Conservation (phyloP, 768 basidiomycete species). For the Mycena filopes region DNA sequence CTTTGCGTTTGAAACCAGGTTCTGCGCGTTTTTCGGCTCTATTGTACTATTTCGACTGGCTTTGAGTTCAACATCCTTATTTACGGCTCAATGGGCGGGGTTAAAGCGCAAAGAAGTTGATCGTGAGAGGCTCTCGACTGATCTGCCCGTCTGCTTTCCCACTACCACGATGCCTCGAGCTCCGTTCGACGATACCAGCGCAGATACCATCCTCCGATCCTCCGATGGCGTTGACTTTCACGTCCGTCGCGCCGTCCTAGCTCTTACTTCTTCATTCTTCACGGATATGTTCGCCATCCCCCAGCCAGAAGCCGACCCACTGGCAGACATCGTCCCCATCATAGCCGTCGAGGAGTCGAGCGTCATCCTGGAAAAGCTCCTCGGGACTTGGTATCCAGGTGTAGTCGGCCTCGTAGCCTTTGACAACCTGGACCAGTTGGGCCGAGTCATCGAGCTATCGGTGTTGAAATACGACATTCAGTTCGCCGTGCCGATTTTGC, state of each 20-base stretch:
- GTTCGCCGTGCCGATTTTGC: neutral
- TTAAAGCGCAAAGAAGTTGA: too few relatives aligned
- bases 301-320: conserved; percentile 22
- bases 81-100: too few relatives aligned
- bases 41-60: too few relatives aligned
- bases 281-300: conserved; percentile 39
- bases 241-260: conserved; percentile 34
- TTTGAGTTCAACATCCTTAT: too few relatives aligned
- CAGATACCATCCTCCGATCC: conserved; percentile 1
- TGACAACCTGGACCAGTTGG: neutral
- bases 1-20: too few relatives aligned
- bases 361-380: neutral
- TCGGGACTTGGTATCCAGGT: conserved; percentile 4
- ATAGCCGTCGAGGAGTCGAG: neutral
- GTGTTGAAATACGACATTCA: neutral
- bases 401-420: neutral
- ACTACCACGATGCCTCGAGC: neutral
- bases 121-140: too few relatives aligned
- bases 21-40: too few relatives aligned
- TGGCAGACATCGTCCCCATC: neutral
- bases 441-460: neutral
- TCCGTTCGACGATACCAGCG: neutral
- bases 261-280: conserved; percentile 36
- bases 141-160: too few relatives aligned
- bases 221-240: conserved; percentile 34